These are phyloP conservation scores for Dryadomyces sulphureus DNA, from an alignment of 2,329 filamentous ascomycete genomes.

Conservation along the genomic window DNA sequence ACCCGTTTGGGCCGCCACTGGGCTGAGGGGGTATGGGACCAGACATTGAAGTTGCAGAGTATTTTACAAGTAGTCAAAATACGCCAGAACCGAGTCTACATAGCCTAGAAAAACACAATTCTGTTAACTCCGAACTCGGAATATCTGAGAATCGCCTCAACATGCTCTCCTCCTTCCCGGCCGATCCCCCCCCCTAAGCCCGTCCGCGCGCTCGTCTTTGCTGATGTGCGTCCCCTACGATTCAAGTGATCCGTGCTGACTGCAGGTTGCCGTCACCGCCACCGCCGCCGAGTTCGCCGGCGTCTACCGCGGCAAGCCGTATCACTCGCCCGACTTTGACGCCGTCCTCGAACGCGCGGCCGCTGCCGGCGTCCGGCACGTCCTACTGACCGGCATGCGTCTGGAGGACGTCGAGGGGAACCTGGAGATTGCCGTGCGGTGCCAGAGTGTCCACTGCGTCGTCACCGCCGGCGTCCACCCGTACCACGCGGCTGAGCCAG, in stretches of 20 bases:
- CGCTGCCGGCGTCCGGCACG: constrained; percentile 24
- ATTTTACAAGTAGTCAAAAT: constrained; percentile 10
- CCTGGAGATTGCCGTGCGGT: constrained; percentile 12
- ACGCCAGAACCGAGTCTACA: no score
- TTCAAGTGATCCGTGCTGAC: not conserved
- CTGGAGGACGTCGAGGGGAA: constrained; percentile 17
- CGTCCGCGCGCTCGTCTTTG: not conserved
- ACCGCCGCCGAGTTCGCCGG: constrained; percentile 31
- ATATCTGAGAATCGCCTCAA: no score
- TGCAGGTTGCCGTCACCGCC: constrained; percentile 18
- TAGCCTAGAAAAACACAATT: no score
- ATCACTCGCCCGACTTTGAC: constrained; percentile 28
- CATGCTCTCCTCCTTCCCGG: not conserved
- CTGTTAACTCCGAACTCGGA: no score
- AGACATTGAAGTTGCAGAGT: no score
- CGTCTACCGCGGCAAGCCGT: constrained; percentile 32
- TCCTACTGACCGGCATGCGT: constrained; percentile 26
- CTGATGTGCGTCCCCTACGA: not conserved
- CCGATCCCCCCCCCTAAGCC: not conserved
- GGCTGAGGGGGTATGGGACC: no score
- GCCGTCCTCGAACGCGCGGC: constrained; percentile 25
- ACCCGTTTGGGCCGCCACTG: constrained; percentile 32
- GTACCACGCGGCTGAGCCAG: constrained; percentile 31
- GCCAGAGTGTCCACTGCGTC: constrained; percentile 17
- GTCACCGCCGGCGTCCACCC: constrained; percentile 35